Base-by-base conservation (phyloP, 1,284 basidiomycete species). In the Gomphus bonarii region DNA sequence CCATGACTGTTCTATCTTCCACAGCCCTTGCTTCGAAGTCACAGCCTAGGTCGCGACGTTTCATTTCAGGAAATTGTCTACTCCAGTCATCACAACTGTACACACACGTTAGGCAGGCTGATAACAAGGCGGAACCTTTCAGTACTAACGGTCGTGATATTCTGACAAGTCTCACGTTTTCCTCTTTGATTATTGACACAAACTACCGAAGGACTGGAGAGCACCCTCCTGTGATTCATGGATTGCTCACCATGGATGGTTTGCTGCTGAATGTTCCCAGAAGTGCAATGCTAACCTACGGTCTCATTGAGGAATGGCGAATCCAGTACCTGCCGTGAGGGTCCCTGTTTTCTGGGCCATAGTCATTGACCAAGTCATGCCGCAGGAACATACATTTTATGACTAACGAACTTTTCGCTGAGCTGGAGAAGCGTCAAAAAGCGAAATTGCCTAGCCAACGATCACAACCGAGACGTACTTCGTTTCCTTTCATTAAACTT, bases 271-370 rank as follows among this genome's bases (percentile, higher is more conserved):
- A 74, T 57, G 80, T 91, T 20, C 89, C 90, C 3, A 81, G 88
- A 11, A 92, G 90, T 63, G 86, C 84, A 31, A 73, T 91, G 46
- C 81, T 83, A 20, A 71, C 91, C 5, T 88, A 89, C 65, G 78
- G 76, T 44, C 91, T 90, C 63, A 66, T 84, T 30, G 82, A 89
- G 62, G 84, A 88, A 63, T 92, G 90, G 90, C 74, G 80, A 63
- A 78, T 77, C 3, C 85, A 89, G 62, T 91, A 87, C 63, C 72
- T 90, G 28, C 83, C 88, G 10, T 66, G 43, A 53, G 65, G 65
- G 11, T 25, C 31, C 5, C 18, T 38, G 14, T 11, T 20, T 40
- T 30, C 28, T 49, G 7, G 20, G 20, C 28, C 14, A 42, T 8
- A 31, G 28, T 18, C 28, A 30, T 20, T 43, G 20, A 47, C 11